Evolutionary conservation across 371 early-diverging fungal species (phyloP).

Genomic region (Mortierella sp.): DNA sequence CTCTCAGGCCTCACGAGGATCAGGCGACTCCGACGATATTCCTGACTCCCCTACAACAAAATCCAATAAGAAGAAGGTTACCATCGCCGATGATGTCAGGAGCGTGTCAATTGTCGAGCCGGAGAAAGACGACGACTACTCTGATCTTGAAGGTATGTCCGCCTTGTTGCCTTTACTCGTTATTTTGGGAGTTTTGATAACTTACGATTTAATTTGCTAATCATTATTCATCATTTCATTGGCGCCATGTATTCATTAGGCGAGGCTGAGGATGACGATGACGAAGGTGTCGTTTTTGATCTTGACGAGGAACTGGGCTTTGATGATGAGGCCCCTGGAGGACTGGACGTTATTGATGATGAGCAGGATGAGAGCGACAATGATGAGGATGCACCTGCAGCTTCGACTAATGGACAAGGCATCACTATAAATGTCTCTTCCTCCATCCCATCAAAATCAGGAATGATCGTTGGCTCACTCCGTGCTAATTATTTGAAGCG

Average conservation of each 20-base stretch:
- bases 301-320: constrained; percentile 55
- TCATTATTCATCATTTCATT: neutral
- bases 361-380: constrained; percentile 13
- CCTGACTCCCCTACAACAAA: constrained; percentile 22
- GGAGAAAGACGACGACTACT: neutral
- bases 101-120: constrained; percentile 46
- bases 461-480: constrained; percentile 47
- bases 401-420: constrained; percentile 16
- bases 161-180: neutral
- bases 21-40: neutral
- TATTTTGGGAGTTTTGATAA: neutral
- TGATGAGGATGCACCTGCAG: neutral
- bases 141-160: constrained; percentile 23
- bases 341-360: neutral
- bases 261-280: constrained; percentile 29
- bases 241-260: neutral
- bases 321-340: constrained; percentile 17
- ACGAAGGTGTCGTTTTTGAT: constrained; percentile 53
- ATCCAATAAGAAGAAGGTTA: constrained; percentile 52
- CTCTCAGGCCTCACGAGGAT: constrained; percentile 14
- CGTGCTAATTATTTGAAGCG: constrained; percentile 51
- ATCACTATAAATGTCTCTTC: constrained; percentile 23
- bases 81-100: constrained; percentile 33
- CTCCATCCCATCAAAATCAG: constrained; percentile 26
- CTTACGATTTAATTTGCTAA: neutral